phyloP scores from a whole-genome alignment of 306 rosid species.

The Vachellia pachyceras region DNA sequence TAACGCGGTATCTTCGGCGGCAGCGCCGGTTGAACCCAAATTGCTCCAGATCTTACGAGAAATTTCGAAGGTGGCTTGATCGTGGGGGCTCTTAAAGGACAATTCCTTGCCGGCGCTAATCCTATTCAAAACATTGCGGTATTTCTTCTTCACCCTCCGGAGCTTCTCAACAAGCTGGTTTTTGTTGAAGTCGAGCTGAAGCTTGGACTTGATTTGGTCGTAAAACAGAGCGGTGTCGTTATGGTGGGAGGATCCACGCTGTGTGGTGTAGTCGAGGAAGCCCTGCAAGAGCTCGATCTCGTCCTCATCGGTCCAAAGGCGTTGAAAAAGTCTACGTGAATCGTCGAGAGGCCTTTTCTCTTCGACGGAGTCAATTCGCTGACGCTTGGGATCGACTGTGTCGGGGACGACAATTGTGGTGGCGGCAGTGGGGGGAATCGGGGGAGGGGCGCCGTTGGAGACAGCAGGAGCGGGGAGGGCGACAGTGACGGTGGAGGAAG shows the following conservation, averaged over 20 bases:
- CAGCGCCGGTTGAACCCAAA: constrained; percentile 44
- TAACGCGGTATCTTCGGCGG: constrained; percentile 50
- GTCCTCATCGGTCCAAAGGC: constrained; percentile 79
- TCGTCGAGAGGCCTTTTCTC: constrained; percentile 63
- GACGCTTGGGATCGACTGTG: constrained; percentile 52
- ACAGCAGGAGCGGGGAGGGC: constrained; percentile 46
- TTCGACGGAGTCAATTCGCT: constrained; percentile 48
- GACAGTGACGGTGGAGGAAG: constrained; percentile 42
- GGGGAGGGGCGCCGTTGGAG: constrained; percentile 38
- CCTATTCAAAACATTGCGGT: constrained; percentile 51
- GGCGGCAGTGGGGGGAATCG: constrained; percentile 35
- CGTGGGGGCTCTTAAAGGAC: constrained; percentile 67
- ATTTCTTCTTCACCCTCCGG: constrained; percentile 77
- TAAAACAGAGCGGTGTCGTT: constrained; percentile 58
- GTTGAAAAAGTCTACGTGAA: constrained; percentile 57
- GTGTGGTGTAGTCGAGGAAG: constrained; percentile 60
- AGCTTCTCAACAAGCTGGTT: constrained; percentile 75
- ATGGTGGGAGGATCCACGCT: constrained; percentile 49
- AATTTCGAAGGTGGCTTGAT: constrained; percentile 70
- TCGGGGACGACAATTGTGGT: constrained; percentile 36
- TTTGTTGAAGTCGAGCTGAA: constrained; percentile 68
- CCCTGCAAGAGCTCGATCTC: constrained; percentile 78
- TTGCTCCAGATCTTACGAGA: constrained; percentile 75
- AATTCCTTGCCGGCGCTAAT: constrained; percentile 58
- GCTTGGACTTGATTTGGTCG: constrained; percentile 59